phyloP scores from a whole-genome alignment of 2,329 filamentous ascomycete species.

The Fusarium sp. region DNA sequence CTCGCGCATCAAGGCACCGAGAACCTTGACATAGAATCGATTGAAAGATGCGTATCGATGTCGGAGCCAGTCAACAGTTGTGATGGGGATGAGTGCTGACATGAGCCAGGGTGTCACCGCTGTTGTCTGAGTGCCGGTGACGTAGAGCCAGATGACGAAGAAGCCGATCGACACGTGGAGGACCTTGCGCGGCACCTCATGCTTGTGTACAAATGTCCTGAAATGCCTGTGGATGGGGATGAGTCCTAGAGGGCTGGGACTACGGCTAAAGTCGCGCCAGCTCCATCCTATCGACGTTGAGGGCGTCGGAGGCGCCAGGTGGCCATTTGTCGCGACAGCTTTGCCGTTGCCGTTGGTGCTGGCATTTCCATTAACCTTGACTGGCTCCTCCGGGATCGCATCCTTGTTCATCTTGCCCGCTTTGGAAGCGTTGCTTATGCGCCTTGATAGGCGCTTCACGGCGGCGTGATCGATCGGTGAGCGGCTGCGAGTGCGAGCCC shows the following conservation, averaged over 20 bases:
- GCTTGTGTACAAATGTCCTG: slow-evolving; percentile 91
- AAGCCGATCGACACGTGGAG: slow-evolving; percentile 98
- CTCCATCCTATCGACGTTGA: slow-evolving; percentile 73
- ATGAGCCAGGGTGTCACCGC: slow-evolving; percentile 89
- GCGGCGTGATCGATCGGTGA: slow-evolving; percentile 71
- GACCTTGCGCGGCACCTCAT: slow-evolving; percentile 94
- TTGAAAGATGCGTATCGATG: slow-evolving; percentile 88
- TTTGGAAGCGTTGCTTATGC: slow-evolving; percentile 53
- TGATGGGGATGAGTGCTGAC: slow-evolving; percentile 84
- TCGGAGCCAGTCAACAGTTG: slow-evolving; percentile 82
- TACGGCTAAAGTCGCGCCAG: slow-evolving; percentile 90
- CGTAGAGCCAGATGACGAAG: slow-evolving; percentile 88
- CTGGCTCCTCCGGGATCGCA: slow-evolving; percentile 34
- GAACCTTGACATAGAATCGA: slow-evolving; percentile 82
- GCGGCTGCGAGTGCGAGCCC: slow-evolving; percentile 78
- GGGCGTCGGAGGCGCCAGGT: slow-evolving; percentile 76
- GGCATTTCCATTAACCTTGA: slow-evolving; percentile 50
- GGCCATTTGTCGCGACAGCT: slow-evolving; percentile 65
- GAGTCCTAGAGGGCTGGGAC: slow-evolving; percentile 90
- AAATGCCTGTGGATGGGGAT: slow-evolving; percentile 97
- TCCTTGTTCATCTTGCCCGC: slow-evolving; percentile 43
- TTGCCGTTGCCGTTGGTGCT: slow-evolving; percentile 51
- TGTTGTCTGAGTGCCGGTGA: slow-evolving; percentile 79
- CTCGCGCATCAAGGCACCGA: slow-evolving; percentile 96
- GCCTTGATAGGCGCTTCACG: slow-evolving; percentile 65